Evolutionary conservation across 2,329 filamentous ascomycete genomes (phyloP), one percentile per base, ranked within the genome.

Genomic region (Magnaporthales sp.): DNA sequence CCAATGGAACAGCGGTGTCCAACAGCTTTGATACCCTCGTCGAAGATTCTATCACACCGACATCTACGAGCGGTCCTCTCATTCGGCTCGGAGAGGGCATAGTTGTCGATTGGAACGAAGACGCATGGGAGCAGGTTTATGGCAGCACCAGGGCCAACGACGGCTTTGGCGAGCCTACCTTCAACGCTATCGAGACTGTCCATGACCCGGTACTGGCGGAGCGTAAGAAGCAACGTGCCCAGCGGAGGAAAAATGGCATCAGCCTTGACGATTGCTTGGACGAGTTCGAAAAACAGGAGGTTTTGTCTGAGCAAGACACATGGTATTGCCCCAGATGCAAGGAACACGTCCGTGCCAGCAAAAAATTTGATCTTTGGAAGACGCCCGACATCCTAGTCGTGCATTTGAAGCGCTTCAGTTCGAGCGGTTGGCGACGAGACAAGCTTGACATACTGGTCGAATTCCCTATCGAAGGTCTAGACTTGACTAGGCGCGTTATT

Each of bases 291-390:
- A 94, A 94, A 75, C 91, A 93, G 68, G 95, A 99, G 77, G 88
- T 97, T 15, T 81, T 99, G 4, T 97, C 94, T 0, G 92, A 97
- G 75, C 91, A 96, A 74, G 96, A 99, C 75, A 94, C 92, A 68
- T 99, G 95, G 95, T 98, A 96, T 75, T 99, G 95, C 74, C 94
- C 92, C 67, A 87, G 92, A 31, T 99, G 95, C 83, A 98, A 98
- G 76, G 92, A 97, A 72, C 90, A 96, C 73, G 88, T 92, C 19
- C 89, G 92, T 68, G 95, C 95, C 24, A 93, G 90, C 79, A 99
- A 99, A 81, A 97, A 95, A 73, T 92, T 99, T 66, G 93, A 98
- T 74, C 86, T 99, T 22, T 99, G 95, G 95, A 97, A 94, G 74
- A 90, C 91, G 2, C 95, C 95, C 0, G 95, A 99, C 76, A 96